Conservation (phyloP, 306 rosid genomes). For the Sesbania bispinosa region DNA sequence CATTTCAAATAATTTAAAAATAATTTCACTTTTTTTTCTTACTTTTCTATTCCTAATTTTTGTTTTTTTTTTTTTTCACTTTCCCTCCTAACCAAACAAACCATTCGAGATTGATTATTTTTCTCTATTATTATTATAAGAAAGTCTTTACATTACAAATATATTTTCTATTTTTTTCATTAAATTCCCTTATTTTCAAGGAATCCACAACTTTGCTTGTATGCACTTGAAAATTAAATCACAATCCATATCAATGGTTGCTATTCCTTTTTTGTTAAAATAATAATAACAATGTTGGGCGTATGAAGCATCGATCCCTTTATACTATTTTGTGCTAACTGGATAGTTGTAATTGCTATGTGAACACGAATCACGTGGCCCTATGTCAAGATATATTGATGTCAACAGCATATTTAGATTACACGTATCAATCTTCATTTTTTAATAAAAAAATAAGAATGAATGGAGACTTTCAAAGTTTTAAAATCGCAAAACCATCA, state of each 20-base stretch:
- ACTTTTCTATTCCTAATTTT: too few relatives aligned
- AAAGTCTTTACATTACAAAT: conserved; percentile 4
- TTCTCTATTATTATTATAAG: too few relatives aligned
- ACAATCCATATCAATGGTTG: neutral
- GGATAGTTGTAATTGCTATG: neutral
- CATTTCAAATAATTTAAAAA: too few relatives aligned
- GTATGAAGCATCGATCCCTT: neutral
- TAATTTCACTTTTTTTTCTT: too few relatives aligned
- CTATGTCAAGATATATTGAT: neutral
- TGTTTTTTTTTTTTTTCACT: too few relatives aligned
- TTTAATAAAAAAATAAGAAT: neutral
- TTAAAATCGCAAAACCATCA: neutral
- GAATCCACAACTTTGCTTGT: neutral
- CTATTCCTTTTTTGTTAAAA: neutral
- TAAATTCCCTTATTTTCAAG: neutral
- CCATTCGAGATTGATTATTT: too few relatives aligned
- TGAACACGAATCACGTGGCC: conserved; percentile 15
- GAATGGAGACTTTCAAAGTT: neutral
- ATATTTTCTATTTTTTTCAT: neutral
- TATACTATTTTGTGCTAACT: neutral
- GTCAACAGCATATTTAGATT: conserved; percentile 1
- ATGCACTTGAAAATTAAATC: neutral
- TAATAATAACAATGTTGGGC: neutral
- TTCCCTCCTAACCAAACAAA: too few relatives aligned
- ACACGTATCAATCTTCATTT: neutral